Evolutionary conservation across 768 basidiomycete species (phyloP), one percentile per base, ranked within the genome.

Genomic region (Leucosporidium creatinivorum): DNA sequence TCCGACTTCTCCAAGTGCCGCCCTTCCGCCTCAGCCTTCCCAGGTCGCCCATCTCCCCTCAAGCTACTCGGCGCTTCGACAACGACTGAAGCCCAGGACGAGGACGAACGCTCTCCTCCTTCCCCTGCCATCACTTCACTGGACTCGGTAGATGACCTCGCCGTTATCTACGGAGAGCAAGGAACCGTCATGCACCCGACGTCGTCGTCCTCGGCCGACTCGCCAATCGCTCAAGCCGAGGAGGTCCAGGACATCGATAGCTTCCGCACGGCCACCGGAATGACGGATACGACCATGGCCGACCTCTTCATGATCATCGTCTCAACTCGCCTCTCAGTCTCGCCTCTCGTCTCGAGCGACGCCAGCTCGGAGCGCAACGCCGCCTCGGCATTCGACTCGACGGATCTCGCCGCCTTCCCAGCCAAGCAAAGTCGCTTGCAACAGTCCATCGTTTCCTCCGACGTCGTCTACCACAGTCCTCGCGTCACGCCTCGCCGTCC

Each of bases 281-380:
- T 72, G 70, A 66, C 70, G 5, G 26, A 33, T 6, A 52, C 58
- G 1, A 36, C 50, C 21, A 58, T 67, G 5, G 57, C 67, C 51
- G 70, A 72, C 58, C 50, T 63, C n/a, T 72, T 72, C 61, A 72
- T 65, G 19, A 49, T 72, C 28, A 19, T 51, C 25, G 67, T 72
- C 8, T 44, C 49, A 10, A 51, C 30, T 61, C 63, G 6, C 56
- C 50, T 28, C 52, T 50, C 55, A 28, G 50, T 23, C 15, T 21
- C 23, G 5, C 47, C 52, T 15, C 65, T 61, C 28, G 18, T 25
- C 25, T 25, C 10, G 15, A 12, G 7, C 23, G 23, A 15, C 2
- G 9, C 26, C n/a, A 57, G 55, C 17, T 61, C n/a, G 21, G 8
- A 23, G 51, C 51, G 4, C 51, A 52, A 26, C 5, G 51, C 51